Evolutionary conservation across 441 rosid species (phyloP), one percentile per base, ranked within the genome.

Genomic region (Erodium chrysanthum): DNA sequence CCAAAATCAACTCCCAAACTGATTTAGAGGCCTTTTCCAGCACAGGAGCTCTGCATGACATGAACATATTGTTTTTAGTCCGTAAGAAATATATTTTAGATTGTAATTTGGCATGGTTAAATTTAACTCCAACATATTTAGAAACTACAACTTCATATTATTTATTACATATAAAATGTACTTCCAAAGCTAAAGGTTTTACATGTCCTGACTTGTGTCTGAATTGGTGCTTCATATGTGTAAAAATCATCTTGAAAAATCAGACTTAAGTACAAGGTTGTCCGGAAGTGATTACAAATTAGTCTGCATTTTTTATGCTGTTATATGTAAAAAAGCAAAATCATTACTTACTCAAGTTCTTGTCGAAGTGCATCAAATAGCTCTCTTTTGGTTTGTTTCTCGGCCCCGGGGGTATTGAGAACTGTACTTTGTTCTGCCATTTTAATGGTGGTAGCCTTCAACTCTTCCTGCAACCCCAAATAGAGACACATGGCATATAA

Each of bases 311-410:
- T 50, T 50, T 22, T n/a, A 9, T 21, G 35, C 33, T 33, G 4
- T 25, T 11, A 61, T 2, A 7, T 21, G 56, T 2, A 44, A 54
- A 46, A 46, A 64, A 7, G 20, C 71, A 29, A 29, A 29, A 29
- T 29, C 6, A 7, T 50, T 9, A 64, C 82, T 74, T 73, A 91
- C 97, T 94, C 98, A 33, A 91, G 96, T 78, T 94, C 97, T 78
- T 84, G 93, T 9, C 97, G 86, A 73, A 94, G 93, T 18, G 96
- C 93, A 73, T 94, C 98, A 68, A 91, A 91, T 66, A 91, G 85
- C 82, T 94, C 98, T 68, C 97, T 81, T 81, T 94, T 94, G 40
- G 97, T 89, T 81, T 91, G 98, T 72, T 94, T 94, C 84, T 94
- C 97, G 9, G 97, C 97, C 15, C 97, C 98, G 37, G 96, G 91